Evolutionary conservation across 106 monocot species (phyloP).

Genomic region (Dioscorea zingiberensis): DNA sequence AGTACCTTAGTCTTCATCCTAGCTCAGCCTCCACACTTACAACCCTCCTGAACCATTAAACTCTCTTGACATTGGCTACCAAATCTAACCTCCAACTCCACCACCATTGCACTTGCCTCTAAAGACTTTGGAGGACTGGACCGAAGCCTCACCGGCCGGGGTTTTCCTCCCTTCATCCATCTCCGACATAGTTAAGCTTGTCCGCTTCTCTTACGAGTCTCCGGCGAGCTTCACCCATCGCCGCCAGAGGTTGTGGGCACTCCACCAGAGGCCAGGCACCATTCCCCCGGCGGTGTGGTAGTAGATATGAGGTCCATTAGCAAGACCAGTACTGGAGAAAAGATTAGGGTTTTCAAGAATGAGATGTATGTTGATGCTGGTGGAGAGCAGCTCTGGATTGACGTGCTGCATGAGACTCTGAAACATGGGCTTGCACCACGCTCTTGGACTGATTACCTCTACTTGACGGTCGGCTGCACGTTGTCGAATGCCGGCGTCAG

Average conservation of each 20-base stretch:
- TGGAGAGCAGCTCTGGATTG: slow-evolving; percentile 43
- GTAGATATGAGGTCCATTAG: slow-evolving; percentile 25
- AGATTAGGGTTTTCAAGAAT: background rate
- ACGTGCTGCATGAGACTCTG: slow-evolving; percentile 33
- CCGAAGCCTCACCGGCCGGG: slow-evolving; percentile 19
- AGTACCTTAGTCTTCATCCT: background rate
- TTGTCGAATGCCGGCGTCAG: slow-evolving; percentile 40
- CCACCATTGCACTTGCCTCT: slow-evolving; percentile 10
- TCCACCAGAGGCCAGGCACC: slow-evolving; percentile 35
- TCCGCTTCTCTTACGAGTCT: slow-evolving; percentile 19
- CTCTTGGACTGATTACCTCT: slow-evolving; percentile 46
- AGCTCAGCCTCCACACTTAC: background rate
- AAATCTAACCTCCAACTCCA: background rate
- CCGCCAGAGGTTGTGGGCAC: slow-evolving; percentile 36
- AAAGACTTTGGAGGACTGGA: slow-evolving; percentile 25
- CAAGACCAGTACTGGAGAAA: background rate
- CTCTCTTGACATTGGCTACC: slow-evolving; percentile 15
- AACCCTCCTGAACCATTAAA: background rate
- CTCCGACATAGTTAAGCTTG: slow-evolving; percentile 28
- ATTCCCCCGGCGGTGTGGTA: slow-evolving; percentile 30
- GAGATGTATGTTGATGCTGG: slow-evolving; percentile 30
- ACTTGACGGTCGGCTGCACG: slow-evolving; percentile 44
- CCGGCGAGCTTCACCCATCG: slow-evolving; percentile 21
- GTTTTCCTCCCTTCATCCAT: slow-evolving; percentile 27
- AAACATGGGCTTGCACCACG: slow-evolving; percentile 31